phyloP scores from a whole-genome alignment of 2,329 filamentous ascomycete genomes.

The Cordyceps cicadae region DNA sequence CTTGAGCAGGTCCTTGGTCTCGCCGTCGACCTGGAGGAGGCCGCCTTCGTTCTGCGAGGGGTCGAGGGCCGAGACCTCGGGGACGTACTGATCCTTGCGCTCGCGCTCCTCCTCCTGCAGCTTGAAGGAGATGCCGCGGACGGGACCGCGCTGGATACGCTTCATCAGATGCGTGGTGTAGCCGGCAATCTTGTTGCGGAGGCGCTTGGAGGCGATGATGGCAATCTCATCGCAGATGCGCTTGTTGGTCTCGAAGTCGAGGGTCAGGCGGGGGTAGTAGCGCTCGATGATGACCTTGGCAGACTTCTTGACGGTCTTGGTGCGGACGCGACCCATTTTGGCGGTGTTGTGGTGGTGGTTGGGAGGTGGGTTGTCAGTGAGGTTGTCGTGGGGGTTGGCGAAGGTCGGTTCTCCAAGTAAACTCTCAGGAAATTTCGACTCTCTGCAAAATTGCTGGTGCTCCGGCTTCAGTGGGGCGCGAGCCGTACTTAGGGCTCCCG shows the following conservation, averaged over 20 bases:
- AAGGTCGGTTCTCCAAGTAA: background rate
- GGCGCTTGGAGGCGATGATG: conserved; percentile 97
- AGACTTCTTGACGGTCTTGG: conserved; percentile 65
- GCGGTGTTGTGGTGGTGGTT: conserved; percentile 38
- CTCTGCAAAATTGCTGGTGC: conserved; percentile 23
- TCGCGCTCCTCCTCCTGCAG: conserved; percentile 99
- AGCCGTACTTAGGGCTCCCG: conserved; percentile 23
- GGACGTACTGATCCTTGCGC: conserved; percentile 99
- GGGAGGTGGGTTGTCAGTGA: conserved; percentile 20
- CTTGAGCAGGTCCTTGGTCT: conserved; percentile 99
- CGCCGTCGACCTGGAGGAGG: conserved; percentile 87
- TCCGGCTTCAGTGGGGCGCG: conserved; percentile 15
- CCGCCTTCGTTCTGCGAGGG: conserved; percentile 94
- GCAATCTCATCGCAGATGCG: conserved; percentile 99
- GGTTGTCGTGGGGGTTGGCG: conserved; percentile 10
- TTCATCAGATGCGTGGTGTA: conserved; percentile 99
- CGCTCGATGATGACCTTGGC: conserved; percentile 99
- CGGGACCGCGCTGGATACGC: conserved; percentile 97
- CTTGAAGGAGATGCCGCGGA: conserved; percentile 99
- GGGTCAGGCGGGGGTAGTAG: conserved; percentile 94
- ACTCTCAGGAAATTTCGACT: conserved; percentile 5
- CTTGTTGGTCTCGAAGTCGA: conserved; percentile 99
- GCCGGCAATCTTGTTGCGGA: conserved; percentile 99
- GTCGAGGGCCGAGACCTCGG: conserved; percentile 97
- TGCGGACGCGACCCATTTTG: conserved; percentile 64